These are phyloP conservation scores for Neohortaea acidophila DNA, from an alignment of 495 filamentous ascomycete species.

Conservation along the genomic window DNA sequence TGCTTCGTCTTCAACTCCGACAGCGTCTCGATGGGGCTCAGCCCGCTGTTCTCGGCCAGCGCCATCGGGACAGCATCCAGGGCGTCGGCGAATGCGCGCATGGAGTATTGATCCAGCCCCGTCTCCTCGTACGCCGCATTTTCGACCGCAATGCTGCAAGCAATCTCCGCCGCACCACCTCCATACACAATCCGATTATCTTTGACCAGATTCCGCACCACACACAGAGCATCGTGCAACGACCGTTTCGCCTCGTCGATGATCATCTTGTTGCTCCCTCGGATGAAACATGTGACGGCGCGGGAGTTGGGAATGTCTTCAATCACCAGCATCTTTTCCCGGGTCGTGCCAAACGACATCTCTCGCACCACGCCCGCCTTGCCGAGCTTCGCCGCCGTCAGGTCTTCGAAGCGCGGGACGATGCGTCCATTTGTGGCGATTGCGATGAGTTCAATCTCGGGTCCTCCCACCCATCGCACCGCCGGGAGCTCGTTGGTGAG, in stretches of 20 bases:
- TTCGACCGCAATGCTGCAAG: slow-evolving; percentile 90
- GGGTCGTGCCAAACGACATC: slow-evolving; percentile 90
- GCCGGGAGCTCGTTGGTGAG: slow-evolving; percentile 92
- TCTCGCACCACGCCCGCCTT: slow-evolving; percentile 80
- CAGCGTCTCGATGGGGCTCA: slow-evolving; percentile 89
- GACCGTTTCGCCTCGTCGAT: slow-evolving; percentile 98
- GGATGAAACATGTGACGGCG: slow-evolving; percentile 87
- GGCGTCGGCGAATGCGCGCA: slow-evolving; percentile 93
- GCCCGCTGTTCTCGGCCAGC: slow-evolving; percentile 87
- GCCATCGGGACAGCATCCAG: slow-evolving; percentile 93
- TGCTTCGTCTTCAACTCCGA: slow-evolving; percentile 91
- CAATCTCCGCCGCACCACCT: slow-evolving; percentile 93
- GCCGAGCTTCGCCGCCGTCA: slow-evolving; percentile 79
- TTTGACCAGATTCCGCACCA: slow-evolving; percentile 86
- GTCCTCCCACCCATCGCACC: slow-evolving; percentile 94
- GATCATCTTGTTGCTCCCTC: slow-evolving; percentile 99
- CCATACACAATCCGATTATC: slow-evolving; percentile 99
- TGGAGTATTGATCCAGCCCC: slow-evolving; percentile 93
- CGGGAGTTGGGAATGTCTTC: slow-evolving; percentile 97
- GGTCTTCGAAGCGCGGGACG: slow-evolving; percentile 91
- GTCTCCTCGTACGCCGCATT: slow-evolving; percentile 72
- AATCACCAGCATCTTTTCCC: slow-evolving; percentile 99
- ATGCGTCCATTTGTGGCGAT: slow-evolving; percentile 97
- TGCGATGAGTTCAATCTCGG: slow-evolving; percentile 95
- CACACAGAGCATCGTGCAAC: slow-evolving; percentile 91